Base-by-base conservation (phyloP, 257 asterid species). In the Solanum boliviense region DNA sequence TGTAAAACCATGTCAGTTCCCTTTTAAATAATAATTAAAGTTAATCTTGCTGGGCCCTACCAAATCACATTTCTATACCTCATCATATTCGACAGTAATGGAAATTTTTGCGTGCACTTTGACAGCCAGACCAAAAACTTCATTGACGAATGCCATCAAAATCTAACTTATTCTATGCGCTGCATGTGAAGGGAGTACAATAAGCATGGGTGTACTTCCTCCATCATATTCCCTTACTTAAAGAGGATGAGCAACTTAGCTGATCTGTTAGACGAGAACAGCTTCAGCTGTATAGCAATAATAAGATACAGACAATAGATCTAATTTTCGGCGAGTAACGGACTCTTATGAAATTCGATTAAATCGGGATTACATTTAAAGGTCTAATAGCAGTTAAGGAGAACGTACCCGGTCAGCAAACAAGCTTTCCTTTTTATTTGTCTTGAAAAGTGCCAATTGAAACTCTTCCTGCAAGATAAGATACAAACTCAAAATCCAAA, bases 391-490 rank as follows among this genome's bases (percentile, higher is more conserved):
- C 41, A 41, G 31, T 39, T 67, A 27, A 8, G 58, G 60, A 65
- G 79, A 81, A 87, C 81, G 78, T 94, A 97, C 99, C 98, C 99
- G 91, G 90, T 97, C 98, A 70, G 99, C 99, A 90, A 97, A 97
- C 92, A 97, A 93, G 88, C 98, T 95, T 91, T 97, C 99, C 82
- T 95, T 97, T 89, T 95, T 95, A 95, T 97, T 95, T 72, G 99
- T 95, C 93, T 97, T 97, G 95, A 97, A 97, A 90, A 97, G 92
- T 35, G 99, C 99, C 87, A 97, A 89, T 90, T 97, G 99, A 92
- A 97, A 97, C 89, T 97, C 98, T 93, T 97, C 99, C 99, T 97
- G 98, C 88, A 90, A 70, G 79, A 89, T 48, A 87, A 84, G 82
- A 78, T 23, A 67, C 85, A 70, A 67, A 87, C 16, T 75, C 39